Evolutionary conservation across 2,329 filamentous ascomycete species (phyloP).

Genomic region (Sclerotinia nivalis): DNA sequence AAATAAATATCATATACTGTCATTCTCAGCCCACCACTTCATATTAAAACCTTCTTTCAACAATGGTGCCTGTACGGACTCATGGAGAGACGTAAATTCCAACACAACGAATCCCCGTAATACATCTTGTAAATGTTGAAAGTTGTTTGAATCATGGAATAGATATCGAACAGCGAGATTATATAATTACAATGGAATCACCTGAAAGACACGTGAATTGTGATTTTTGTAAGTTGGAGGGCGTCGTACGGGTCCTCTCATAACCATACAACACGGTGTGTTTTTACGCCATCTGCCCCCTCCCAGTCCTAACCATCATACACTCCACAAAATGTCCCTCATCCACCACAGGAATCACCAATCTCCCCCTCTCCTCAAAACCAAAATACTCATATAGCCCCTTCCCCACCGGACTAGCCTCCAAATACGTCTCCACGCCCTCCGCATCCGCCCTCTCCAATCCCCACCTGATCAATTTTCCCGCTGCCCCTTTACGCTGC

Average conservation of each 20-base stretch:
- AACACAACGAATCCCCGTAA: no score
- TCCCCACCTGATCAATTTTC: constrained; percentile 51
- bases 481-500: constrained; percentile 50
- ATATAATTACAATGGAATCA: not conserved
- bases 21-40: not conserved
- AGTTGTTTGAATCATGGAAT: not conserved
- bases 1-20: not conserved
- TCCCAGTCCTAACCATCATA: constrained; percentile 35
- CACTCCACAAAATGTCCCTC: constrained; percentile 38
- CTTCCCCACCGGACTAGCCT: constrained; percentile 51
- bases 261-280: not conserved
- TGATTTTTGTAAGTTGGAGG: not conserved
- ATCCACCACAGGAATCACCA: constrained; percentile 45
- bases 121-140: no score
- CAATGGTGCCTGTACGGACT: no score
- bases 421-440: constrained; percentile 49
- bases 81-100: no score
- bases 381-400: constrained; percentile 52
- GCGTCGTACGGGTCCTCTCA: no score
- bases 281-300: not conserved
- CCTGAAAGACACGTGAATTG: not conserved
- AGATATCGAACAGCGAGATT: accelerated
- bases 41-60: no score
- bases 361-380: constrained; percentile 46
- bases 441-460: constrained; percentile 48